phyloP scores from a whole-genome alignment of 2,329 filamentous ascomycete genomes.

The Alternaria sp. region DNA sequence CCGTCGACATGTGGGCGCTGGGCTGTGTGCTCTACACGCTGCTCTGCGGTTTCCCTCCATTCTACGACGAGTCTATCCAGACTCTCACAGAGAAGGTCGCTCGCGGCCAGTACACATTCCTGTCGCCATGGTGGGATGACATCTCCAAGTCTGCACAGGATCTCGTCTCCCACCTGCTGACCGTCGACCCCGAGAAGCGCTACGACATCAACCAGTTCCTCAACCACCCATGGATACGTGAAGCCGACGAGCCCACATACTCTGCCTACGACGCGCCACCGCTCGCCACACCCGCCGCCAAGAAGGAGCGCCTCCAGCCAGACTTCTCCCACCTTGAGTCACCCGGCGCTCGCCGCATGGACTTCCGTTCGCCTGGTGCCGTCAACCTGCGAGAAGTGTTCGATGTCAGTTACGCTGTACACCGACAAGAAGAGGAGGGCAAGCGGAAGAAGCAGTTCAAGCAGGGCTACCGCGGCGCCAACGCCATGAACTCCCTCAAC shows the following conservation, averaged over 20 bases:
- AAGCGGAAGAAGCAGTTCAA: slow-evolving; percentile 87
- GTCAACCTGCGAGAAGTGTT: slow-evolving; percentile 97
- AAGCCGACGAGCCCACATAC: slow-evolving; percentile 70
- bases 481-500: slow-evolving; percentile 70
- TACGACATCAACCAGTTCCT: slow-evolving; percentile 94
- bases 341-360: slow-evolving; percentile 73
- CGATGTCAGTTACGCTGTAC: slow-evolving; percentile 97
- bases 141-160: slow-evolving; percentile 96
- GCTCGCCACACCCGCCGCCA: slow-evolving; percentile 69
- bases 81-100: slow-evolving; percentile 97
- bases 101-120: slow-evolving; percentile 93
- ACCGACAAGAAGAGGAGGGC: slow-evolving; percentile 92
- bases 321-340: slow-evolving; percentile 63
- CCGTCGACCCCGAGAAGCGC: slow-evolving; percentile 92
- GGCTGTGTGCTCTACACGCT: slow-evolving; percentile 97
- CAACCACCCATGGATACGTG: slow-evolving; percentile 89
- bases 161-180: slow-evolving; percentile 88
- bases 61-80: slow-evolving; percentile 98
- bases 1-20: slow-evolving; percentile 98
- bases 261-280: slow-evolving; percentile 74
- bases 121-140: slow-evolving; percentile 99
- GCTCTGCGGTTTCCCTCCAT: slow-evolving; percentile 95
- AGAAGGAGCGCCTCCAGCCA: slow-evolving; percentile 63
- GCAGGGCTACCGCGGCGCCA: slow-evolving; percentile 70
- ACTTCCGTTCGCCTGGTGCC: slow-evolving; percentile 94